Percentiles rank a stretch among this genome's conserved stretches.
phyloP scores from a whole-genome alignment of 129 eudicot genomes.

The Pseudognaphalium luteoalbum region DNA sequence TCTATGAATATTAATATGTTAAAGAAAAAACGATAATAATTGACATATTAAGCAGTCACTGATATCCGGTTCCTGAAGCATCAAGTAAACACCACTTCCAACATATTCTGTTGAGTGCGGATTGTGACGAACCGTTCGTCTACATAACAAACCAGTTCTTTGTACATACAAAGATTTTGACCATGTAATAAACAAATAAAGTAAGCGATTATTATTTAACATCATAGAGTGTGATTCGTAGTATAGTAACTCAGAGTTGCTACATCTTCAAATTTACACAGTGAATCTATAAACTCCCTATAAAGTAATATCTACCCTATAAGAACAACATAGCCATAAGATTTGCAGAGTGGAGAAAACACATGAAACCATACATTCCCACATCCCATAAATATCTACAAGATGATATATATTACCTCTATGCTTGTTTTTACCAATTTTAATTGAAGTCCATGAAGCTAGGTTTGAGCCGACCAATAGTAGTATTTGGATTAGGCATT shows the following conservation, averaged over 20 bases:
- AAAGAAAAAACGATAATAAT: too few species aligned
- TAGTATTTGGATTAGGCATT: constrained; percentile 35
- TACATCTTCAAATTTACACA: constrained; percentile 6
- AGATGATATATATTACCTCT: constrained; percentile 13
- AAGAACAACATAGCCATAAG: neutral
- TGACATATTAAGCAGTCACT: too few species aligned
- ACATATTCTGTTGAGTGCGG: too few species aligned
- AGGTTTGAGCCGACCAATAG: constrained; percentile 38
- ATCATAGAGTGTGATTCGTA: neutral
- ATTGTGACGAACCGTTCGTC: too few species aligned
- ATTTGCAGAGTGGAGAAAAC: constrained; percentile 3
- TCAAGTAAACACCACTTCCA: too few species aligned
- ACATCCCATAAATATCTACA: constrained; percentile 29
- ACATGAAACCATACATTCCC: constrained; percentile 4
- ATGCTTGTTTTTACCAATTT: constrained; percentile 19
- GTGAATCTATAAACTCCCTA: neutral
- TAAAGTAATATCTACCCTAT: neutral
- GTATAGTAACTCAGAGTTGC: neutral
- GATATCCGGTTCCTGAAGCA: too few species aligned
- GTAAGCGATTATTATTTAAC: neutral
- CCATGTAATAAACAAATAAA: too few species aligned
- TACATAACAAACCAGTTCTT: too few species aligned
- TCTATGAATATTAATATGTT: too few species aligned
- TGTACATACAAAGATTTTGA: too few species aligned
- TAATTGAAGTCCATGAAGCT: constrained; percentile 61